Evolutionary conservation across 2,329 filamentous ascomycete genomes (phyloP).

Genomic region (Thelonectria olida): DNA sequence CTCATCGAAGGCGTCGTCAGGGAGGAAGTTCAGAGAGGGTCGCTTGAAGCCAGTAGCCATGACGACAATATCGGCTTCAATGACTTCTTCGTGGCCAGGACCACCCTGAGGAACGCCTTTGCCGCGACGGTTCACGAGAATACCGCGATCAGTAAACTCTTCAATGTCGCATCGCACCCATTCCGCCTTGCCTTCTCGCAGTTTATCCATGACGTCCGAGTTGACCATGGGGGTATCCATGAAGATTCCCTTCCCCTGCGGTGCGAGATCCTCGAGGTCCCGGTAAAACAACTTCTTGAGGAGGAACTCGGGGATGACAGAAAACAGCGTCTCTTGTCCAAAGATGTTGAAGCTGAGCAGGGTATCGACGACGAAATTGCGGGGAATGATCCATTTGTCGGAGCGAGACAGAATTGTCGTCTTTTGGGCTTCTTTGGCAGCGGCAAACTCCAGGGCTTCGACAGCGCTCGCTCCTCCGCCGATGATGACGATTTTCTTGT

Average conservation of each 20-base stretch:
- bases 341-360: conserved; percentile 82
- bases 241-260: conserved; percentile 77
- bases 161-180: conserved; percentile 87
- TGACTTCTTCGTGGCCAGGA: conserved; percentile 70
- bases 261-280: conserved; percentile 78
- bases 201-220: conserved; percentile 78
- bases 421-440: conserved; percentile 70
- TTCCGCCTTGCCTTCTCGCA: conserved; percentile 75
- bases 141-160: conserved; percentile 68
- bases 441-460: conserved; percentile 83
- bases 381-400: conserved; percentile 89
- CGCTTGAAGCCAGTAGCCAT: conserved; percentile 86
- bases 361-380: conserved; percentile 78
- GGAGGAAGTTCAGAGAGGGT: conserved; percentile 78
- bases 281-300: conserved; percentile 85
- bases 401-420: conserved; percentile 79
- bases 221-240: conserved; percentile 90
- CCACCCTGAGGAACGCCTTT: conserved; percentile 81
- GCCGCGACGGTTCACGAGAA: conserved; percentile 76
- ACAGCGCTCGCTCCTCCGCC: conserved; percentile 84
- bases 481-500: conserved; percentile 79
- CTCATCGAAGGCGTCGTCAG: conserved; percentile 74
- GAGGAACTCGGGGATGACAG: conserved; percentile 80
- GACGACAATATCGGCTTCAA: conserved; percentile 80
- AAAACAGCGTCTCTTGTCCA: conserved; percentile 78